Base-by-base conservation (phyloP, 2,329 filamentous ascomycete genomes). In the Alternaria triticimaculans region DNA sequence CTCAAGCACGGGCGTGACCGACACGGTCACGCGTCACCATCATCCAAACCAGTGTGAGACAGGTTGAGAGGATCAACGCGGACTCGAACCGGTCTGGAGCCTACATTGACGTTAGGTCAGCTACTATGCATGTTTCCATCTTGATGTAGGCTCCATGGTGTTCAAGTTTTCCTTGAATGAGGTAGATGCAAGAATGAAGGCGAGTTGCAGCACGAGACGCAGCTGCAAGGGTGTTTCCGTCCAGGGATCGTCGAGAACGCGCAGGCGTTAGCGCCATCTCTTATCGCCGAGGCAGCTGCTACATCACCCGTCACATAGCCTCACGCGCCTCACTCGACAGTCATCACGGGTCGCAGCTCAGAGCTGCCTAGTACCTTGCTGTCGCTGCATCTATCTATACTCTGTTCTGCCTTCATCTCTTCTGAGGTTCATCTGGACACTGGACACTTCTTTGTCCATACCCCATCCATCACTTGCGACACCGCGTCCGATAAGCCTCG, bases 311-410 rank as follows among this genome's bases (percentile, higher is more conserved):
- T 67, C 67, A 71, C 69, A 66, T 72, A 76, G 72, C 72, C 74
- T 74, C 71, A 77, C 72, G 69, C 71, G 72, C 64, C 66, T 65
- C 60, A 69, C 65, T 69, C 64, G 44, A 57, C 20, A 63, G 70
- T 68, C 65, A 65, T 72, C 72, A 74, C 71, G 69, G 53, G 72
- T 66, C 67, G 63, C 66, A 68, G 63, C 63, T 70, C 60, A 48
- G 57, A 72, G 72, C 71, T 73, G 66, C 65, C 64, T 72, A 65
- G 63, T 53, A 61, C 63, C 45, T 53, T 55, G 62, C 58, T 58
- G 44, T 55, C 55, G 37, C 50, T 58, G 59, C 33, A 48, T 23
- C 46, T 63, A 46, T 51, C 53, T 58, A 28, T 62, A 50, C 57
- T 28, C 33, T 10, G 21, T 64, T 55, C 26, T 46, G 21, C 44